Conservation (phyloP, 208 protist species). For the Leishmania arabica region DNA sequence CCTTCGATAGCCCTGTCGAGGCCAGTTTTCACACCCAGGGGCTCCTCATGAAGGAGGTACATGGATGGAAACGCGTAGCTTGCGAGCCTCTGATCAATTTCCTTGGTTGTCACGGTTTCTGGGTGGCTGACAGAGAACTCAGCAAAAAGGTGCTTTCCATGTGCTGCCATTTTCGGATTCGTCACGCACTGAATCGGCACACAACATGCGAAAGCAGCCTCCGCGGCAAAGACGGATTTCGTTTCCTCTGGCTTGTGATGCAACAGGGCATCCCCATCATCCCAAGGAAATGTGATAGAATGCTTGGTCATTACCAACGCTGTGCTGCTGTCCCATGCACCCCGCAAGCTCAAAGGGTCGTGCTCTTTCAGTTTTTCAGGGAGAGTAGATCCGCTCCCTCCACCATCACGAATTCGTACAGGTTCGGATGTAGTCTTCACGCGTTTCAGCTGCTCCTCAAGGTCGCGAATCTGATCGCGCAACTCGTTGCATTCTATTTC, state of each 20-base stretch:
- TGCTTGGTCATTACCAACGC: slow-evolving; percentile 43
- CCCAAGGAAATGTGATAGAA: slow-evolving; percentile 36
- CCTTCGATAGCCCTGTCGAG: slow-evolving; percentile 56
- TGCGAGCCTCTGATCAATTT: slow-evolving; percentile 35
- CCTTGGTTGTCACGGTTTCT: slow-evolving; percentile 10
- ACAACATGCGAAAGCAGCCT: slow-evolving; percentile 39
- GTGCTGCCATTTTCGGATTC: slow-evolving; percentile 17
- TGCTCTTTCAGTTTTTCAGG: slow-evolving; percentile 22
- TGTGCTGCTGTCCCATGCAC: slow-evolving; percentile 14
- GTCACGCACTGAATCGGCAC: slow-evolving; percentile 40
- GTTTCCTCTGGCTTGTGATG: slow-evolving; percentile 54
- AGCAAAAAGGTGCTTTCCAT: slow-evolving; percentile 26
- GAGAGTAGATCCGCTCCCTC: not conserved
- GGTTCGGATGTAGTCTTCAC: not conserved
- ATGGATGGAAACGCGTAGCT: slow-evolving; percentile 40
- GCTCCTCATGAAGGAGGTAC: slow-evolving; percentile 30
- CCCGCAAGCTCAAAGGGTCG: slow-evolving; percentile 18
- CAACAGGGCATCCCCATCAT: slow-evolving; percentile 29
- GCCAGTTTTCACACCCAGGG: slow-evolving; percentile 32
- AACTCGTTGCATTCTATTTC: slow-evolving; percentile 1
- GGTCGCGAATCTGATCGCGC: not conserved
- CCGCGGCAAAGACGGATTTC: slow-evolving; percentile 26
- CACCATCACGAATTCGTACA: not conserved
- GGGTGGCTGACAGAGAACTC: slow-evolving; percentile 47
- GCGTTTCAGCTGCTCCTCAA: slow-evolving; percentile 10